A percentile compares a stretch with the other conserved stretches of the same genome.
These are phyloP conservation scores for Aspergillus intermedius DNA, from an alignment of 2,329 filamentous ascomycete species.

Conservation along the genomic window DNA sequence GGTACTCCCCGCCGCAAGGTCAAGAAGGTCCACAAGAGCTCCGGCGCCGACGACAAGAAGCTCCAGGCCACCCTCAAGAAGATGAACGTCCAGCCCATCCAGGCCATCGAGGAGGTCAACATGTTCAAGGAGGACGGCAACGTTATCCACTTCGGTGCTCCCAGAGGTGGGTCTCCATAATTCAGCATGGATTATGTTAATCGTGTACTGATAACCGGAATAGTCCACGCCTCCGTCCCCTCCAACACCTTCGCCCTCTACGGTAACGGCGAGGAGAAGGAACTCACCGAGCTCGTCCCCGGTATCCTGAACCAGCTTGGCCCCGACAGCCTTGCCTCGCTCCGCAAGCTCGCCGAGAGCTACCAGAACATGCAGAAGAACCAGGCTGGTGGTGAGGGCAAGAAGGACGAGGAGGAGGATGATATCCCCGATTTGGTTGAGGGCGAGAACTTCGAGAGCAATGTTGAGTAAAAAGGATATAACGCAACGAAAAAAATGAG, in stretches of 20 bases:
- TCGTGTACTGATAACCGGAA: neutral
- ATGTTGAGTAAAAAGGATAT: slow-evolving; percentile 67
- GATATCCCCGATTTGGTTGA: slow-evolving; percentile 97
- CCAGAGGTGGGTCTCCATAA: slow-evolving; percentile 67
- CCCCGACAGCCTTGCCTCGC: slow-evolving; percentile 92
- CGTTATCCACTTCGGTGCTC: slow-evolving; percentile 97
- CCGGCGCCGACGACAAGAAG: slow-evolving; percentile 98
- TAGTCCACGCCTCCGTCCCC: slow-evolving; percentile 93
- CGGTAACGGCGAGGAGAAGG: slow-evolving; percentile 97
- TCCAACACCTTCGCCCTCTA: slow-evolving; percentile 99
- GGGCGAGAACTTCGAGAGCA: slow-evolving; percentile 97
- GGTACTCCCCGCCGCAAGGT: slow-evolving; percentile 95
- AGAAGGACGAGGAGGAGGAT: slow-evolving; percentile 68
- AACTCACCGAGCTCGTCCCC: slow-evolving; percentile 97
- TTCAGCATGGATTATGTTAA: neutral
- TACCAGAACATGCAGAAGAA: slow-evolving; percentile 99
- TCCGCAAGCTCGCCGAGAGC: slow-evolving; percentile 97
- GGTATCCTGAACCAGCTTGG: slow-evolving; percentile 99
- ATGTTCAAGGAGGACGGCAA: slow-evolving; percentile 99
- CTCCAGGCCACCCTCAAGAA: slow-evolving; percentile 96
- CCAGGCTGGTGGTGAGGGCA: slow-evolving; percentile 67
- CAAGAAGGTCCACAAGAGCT: slow-evolving; percentile 93
- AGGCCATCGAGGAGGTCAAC: slow-evolving; percentile 99
- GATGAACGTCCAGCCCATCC: slow-evolving; percentile 98
- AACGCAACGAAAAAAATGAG: neutral